Evolutionary conservation across 192 early-diverging fungal genomes (phyloP).

Genomic region (Backusella macrospora): DNA sequence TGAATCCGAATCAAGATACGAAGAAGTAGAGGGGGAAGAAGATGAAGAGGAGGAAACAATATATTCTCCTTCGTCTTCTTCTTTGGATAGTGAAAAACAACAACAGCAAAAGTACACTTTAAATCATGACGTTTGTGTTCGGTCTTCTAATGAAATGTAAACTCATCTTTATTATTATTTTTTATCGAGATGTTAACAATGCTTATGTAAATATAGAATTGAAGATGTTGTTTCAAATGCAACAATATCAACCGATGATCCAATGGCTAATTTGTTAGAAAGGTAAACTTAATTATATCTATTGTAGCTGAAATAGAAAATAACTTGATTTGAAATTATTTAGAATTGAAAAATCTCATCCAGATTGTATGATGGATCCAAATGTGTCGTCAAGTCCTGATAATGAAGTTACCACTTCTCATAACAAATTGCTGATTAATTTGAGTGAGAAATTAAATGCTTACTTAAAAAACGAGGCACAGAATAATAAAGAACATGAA

Average conservation of each 20-base stretch:
- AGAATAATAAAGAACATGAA: constrained; percentile 24
- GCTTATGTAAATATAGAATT: background rate
- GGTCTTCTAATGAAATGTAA: constrained; percentile 3
- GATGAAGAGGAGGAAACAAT: background rate
- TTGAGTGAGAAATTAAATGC: constrained; percentile 48
- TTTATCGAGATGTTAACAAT: background rate
- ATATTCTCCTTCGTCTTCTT: background rate
- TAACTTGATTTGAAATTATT: background rate
- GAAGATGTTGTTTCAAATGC: background rate
- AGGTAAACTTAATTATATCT: background rate
- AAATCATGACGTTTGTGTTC: constrained; percentile 10
- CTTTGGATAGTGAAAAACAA: background rate
- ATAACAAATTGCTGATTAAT: constrained; percentile 20
- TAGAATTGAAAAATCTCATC: constrained; percentile 56
- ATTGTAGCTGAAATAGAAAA: background rate
- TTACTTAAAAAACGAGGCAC: constrained; percentile 51
- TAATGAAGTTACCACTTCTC: constrained; percentile 14
- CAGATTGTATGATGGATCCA: constrained; percentile 59
- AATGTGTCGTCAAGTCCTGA: constrained; percentile 42
- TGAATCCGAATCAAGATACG: background rate
- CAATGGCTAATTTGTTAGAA: constrained; percentile 9
- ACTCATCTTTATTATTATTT: background rate
- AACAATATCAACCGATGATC: constrained; percentile 13
- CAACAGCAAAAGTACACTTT: background rate
- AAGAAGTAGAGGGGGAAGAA: background rate